These are phyloP conservation scores for Aspergillus sparsus DNA, from an alignment of 495 filamentous ascomycete species.

Conservation along the genomic window DNA sequence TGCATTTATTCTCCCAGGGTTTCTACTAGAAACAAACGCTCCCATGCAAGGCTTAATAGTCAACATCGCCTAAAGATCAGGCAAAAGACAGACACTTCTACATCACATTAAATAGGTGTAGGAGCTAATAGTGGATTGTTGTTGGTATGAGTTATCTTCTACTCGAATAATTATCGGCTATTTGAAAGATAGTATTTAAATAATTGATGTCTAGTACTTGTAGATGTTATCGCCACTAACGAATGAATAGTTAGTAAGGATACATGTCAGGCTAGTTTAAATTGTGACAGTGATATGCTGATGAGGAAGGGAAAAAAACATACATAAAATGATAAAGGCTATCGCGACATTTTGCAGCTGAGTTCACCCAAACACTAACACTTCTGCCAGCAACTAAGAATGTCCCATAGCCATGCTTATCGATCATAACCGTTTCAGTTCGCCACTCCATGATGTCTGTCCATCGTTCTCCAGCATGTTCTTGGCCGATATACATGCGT, in stretches of 20 bases:
- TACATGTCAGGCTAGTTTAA: not conserved
- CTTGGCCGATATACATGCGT: conserved; percentile 62
- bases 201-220: not conserved
- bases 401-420: conserved; percentile 53
- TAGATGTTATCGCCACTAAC: conserved; percentile 7
- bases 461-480: conserved; percentile 60
- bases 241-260: not conserved
- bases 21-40: no score
- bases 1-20: no score
- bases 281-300: no score
- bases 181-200: not conserved
- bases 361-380: conserved; percentile 63
- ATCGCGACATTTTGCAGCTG: conserved; percentile 53
- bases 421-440: conserved; percentile 49
- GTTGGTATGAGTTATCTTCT: no score
- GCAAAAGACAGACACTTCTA: no score
- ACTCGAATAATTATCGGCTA: no score
- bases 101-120: no score
- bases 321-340: conserved; percentile 40
- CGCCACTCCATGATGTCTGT: conserved; percentile 60
- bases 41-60: no score
- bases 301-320: conserved; percentile 10
- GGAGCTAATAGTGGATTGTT: no score
- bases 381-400: conserved; percentile 56
- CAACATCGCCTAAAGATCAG: no score